phyloP scores from a whole-genome alignment of 441 rosid species.

The Manihot esculenta region DNA sequence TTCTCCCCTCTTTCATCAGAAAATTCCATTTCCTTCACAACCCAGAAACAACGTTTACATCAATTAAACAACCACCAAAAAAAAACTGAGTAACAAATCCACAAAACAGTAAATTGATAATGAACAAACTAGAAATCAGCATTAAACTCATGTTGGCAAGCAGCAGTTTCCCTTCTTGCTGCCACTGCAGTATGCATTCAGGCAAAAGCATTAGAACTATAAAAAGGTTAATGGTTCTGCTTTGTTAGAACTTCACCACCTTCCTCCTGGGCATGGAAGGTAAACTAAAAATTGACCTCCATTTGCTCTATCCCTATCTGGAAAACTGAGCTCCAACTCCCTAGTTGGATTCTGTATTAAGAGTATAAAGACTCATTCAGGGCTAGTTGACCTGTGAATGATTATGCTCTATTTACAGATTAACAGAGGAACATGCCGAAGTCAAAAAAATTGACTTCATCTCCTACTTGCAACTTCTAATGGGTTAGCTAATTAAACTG shows the following conservation, averaged over 20 bases:
- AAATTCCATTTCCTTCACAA: conserved; percentile 24
- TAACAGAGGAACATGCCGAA: conserved; percentile 48
- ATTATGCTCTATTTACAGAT: conserved; percentile 68
- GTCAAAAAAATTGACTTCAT: conserved; percentile 38
- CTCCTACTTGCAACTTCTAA: conserved; percentile 37
- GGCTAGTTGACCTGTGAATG: conserved; percentile 40
- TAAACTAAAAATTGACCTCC: conserved; percentile 55
- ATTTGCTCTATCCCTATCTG: conserved; percentile 58
- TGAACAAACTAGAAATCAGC: conserved; percentile 29
- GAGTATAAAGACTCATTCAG: conserved; percentile 49
- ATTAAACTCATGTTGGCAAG: conserved; percentile 29
- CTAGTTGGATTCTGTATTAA: conserved; percentile 48
- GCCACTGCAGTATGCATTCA: conserved; percentile 30
- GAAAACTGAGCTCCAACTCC: conserved; percentile 67
- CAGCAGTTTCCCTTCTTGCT: conserved; percentile 39
- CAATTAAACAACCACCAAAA: conserved; percentile 26
- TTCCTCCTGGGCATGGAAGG: conserved; percentile 44
- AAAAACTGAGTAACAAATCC: conserved; percentile 21
- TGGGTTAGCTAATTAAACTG: conserved; percentile 41
- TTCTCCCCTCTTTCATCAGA: conserved; percentile 4
- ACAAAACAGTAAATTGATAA: conserved; percentile 19
- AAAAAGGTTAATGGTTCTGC: conserved; percentile 33
- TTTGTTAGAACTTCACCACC: conserved; percentile 36
- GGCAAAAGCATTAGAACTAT: conserved; percentile 24
- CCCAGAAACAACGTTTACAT: conserved; percentile 26